A percentile compares a stretch with the other conserved stretches of the same genome.
Evolutionary conservation across 768 basidiomycete species (phyloP).

Genomic region (Suillus occidentalis): DNA sequence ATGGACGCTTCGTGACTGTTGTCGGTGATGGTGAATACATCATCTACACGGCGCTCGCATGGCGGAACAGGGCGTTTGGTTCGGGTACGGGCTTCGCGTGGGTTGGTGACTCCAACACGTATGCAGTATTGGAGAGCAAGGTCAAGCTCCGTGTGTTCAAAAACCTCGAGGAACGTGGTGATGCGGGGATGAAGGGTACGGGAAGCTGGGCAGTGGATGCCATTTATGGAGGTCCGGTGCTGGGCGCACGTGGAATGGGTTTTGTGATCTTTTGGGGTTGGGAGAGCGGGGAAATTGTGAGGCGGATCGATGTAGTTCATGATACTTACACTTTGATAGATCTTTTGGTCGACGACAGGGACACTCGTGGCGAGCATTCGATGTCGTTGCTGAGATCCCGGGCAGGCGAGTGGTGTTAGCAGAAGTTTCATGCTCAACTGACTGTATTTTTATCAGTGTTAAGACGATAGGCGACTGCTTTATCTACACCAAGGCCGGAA

Average conservation of each 20-base stretch:
- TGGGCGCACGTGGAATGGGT: slow-evolving; percentile 82
- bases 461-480: slow-evolving; percentile 98
- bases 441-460: slow-evolving; percentile 49
- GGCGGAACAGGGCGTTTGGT: slow-evolving; percentile 98
- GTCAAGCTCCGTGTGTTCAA: slow-evolving; percentile 84
- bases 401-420: slow-evolving; percentile 58
- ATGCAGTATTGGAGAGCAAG: slow-evolving; percentile 89
- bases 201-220: slow-evolving; percentile 81
- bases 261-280: slow-evolving; percentile 99
- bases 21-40: slow-evolving; percentile 98
- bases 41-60: slow-evolving; percentile 96
- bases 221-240: slow-evolving; percentile 85
- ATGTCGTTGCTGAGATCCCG: slow-evolving; percentile 83
- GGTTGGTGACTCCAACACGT: slow-evolving; percentile 95
- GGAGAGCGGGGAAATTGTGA: slow-evolving; percentile 93
- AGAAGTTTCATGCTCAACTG: background rate
- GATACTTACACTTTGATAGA: slow-evolving; percentile 40
- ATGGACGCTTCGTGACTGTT: slow-evolving; percentile 96
- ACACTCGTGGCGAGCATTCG: slow-evolving; percentile 89
- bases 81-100: slow-evolving; percentile 92
- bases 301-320: slow-evolving; percentile 83
- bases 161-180: slow-evolving; percentile 86
- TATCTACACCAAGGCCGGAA: slow-evolving; percentile 88
- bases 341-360: slow-evolving; percentile 92
- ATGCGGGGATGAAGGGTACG: slow-evolving; percentile 71